phyloP scores from a whole-genome alignment of 371 early-diverging fungal species.

The Rhizomucor miehei region DNA sequence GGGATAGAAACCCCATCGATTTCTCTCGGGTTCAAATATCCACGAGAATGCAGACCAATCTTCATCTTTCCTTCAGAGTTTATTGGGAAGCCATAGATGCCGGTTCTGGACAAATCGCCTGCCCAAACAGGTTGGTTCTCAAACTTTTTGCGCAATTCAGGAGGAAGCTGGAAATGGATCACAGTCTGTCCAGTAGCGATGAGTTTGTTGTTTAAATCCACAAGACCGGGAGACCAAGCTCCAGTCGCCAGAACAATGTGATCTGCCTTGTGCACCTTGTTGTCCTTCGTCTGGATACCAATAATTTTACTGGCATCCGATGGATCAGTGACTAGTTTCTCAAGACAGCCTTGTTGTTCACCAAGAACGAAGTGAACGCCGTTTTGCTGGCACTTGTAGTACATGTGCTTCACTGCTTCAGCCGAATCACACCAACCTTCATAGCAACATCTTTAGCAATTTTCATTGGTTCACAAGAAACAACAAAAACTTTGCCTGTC shows the following conservation, averaged over 20 bases:
- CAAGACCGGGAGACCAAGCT: constrained; percentile 51
- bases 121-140: constrained; percentile 47
- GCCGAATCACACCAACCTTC: constrained; percentile 43
- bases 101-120: constrained; percentile 44
- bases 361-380: constrained; percentile 42
- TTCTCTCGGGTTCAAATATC: constrained; percentile 38
- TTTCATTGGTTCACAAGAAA: too few relatives aligned
- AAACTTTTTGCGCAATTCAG: not conserved
- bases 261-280: constrained; percentile 29
- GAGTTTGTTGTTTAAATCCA: constrained; percentile 34
- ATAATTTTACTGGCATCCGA: constrained; percentile 11
- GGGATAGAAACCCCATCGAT: constrained; percentile 34
- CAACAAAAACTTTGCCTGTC: too few relatives aligned
- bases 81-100: constrained; percentile 54
- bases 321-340: constrained; percentile 14
- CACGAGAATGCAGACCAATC: constrained; percentile 46
- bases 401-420: constrained; percentile 29
- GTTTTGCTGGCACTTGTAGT: constrained; percentile 28
- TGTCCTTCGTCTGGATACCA: constrained; percentile 47
- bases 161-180: constrained; percentile 35
- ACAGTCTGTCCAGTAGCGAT: constrained; percentile 54
- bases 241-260: constrained; percentile 50
- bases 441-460: too few relatives aligned
- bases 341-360: constrained; percentile 25
- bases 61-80: constrained; percentile 48